Evolutionary conservation across 2,329 filamentous ascomycete genomes (phyloP), one percentile per base, ranked within the genome.

Genomic region (Exutisphaerella laricina): DNA sequence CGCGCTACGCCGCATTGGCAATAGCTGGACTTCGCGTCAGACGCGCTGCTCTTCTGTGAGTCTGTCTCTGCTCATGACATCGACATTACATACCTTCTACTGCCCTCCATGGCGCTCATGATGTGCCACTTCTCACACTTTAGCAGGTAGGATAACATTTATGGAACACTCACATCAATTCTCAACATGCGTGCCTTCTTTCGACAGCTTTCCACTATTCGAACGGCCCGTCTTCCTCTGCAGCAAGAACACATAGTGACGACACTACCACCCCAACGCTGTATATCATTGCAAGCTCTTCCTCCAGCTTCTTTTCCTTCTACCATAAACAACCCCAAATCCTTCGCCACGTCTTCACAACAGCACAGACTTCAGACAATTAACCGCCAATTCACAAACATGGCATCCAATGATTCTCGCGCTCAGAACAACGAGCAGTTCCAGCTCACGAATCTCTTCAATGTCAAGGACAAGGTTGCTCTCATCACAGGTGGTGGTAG

Each of bases 401-500:
- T 62, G 58, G 50, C 58, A 35, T 57, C 55, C 16, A 34, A 49
- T 30, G 41, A 58, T 38, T 20, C 54, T 20, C 21, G 42, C 12
- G 18, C 40, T 8, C 50, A 61, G 50, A 65, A 65, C 59, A 66
- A 66, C 39, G 45, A 59, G 9, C 53, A 56, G 30, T 65, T 66
- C 55, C 49, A 58, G 48, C 57, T 65, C 17, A 37, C 47, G 23
- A 53, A 57, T 20, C 48, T 67, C 29, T 66, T 66, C 55, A 57
- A 63, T 58, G 63, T 66, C 49, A 62, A 64, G 49, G 59, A 52
- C 53, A 65, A 62, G 48, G 58, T 65, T n/a, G 69, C 67, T 7
- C 54, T 71, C 13, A 61, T 70, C 2, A 69, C 67, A 2, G 69
- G 70, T 25, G 70, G 68, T 39, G 70, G 69, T 26, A 66, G 62